Percentiles rank a stretch among this genome's conserved stretches.
Conservation (phyloP, 1,139 yeast species). For the Casaregolazyma lundiana region DNA sequence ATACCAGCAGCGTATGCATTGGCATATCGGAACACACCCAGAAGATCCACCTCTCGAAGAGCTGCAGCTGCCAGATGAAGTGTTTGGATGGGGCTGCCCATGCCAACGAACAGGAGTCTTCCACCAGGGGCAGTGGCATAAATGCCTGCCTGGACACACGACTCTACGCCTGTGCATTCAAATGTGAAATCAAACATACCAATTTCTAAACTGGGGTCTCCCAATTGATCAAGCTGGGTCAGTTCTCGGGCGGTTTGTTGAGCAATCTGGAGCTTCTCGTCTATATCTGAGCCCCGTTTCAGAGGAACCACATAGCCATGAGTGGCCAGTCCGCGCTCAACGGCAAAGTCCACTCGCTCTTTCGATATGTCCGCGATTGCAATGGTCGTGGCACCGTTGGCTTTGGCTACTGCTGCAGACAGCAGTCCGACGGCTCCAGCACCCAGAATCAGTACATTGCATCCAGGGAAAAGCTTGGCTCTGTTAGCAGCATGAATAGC, state of each 20-base stretch:
- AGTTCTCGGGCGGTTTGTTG: slow-evolving; percentile 20
- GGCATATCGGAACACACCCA: slow-evolving; percentile 32
- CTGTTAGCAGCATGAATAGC: slow-evolving; percentile 74
- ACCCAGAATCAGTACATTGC: slow-evolving; percentile 67
- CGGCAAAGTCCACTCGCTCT: slow-evolving; percentile 43
- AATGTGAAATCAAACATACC: slow-evolving; percentile 44
- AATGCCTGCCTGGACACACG: slow-evolving; percentile 34
- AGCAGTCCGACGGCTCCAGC: slow-evolving; percentile 86
- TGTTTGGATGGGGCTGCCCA: slow-evolving; percentile 31
- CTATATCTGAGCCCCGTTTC: slow-evolving; percentile 23
- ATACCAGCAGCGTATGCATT: slow-evolving; percentile 30
- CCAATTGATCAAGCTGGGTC: slow-evolving; percentile 11
- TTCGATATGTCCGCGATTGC: slow-evolving; percentile 58
- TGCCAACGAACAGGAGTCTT: slow-evolving; percentile 29
- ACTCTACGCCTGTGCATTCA: slow-evolving; percentile 32
- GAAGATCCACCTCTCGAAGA: slow-evolving; percentile 29
- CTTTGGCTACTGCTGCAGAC: slow-evolving; percentile 67
- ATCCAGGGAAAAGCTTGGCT: slow-evolving; percentile 59
- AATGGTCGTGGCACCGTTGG: slow-evolving; percentile 66
- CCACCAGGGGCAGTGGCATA: slow-evolving; percentile 34
- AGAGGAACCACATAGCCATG: slow-evolving; percentile 25
- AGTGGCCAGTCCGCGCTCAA: slow-evolving; percentile 27
- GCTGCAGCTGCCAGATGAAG: slow-evolving; percentile 31
- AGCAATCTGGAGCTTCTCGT: slow-evolving; percentile 24
- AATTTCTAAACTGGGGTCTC: slow-evolving; percentile 8